These are phyloP conservation scores for Cudoniella acicularis DNA, from an alignment of 495 filamentous ascomycete species.

Conservation along the genomic window DNA sequence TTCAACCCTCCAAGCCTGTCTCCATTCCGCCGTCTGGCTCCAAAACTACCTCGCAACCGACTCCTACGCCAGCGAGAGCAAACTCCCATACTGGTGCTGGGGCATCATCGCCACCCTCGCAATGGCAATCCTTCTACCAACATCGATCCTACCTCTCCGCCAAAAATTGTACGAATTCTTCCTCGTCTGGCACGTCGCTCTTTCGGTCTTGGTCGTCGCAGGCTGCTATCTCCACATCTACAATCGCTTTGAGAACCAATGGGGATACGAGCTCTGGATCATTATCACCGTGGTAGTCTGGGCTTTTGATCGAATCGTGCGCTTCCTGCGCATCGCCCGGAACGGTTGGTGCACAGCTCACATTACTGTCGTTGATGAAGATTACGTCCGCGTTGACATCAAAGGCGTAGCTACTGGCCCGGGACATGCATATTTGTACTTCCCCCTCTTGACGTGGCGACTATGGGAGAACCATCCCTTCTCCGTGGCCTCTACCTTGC, in stretches of 20 bases:
- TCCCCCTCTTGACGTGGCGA: slow-evolving; percentile 35
- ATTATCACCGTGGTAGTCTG: slow-evolving; percentile 35
- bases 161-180: slow-evolving; percentile 28
- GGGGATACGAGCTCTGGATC: slow-evolving; percentile 40
- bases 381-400: slow-evolving; percentile 37
- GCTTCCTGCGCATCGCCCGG: slow-evolving; percentile 29
- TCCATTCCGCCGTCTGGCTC: slow-evolving; percentile 38
- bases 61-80: slow-evolving; percentile 18
- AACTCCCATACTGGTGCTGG: slow-evolving; percentile 34
- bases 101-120: slow-evolving; percentile 30
- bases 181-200: slow-evolving; percentile 23
- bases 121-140: slow-evolving; percentile 22
- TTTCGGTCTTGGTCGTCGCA: slow-evolving; percentile 25
- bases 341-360: slow-evolving; percentile 30
- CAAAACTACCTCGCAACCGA: slow-evolving; percentile 19
- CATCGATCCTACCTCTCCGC: slow-evolving; percentile 17
- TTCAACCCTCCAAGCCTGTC: slow-evolving; percentile 44
- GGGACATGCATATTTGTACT: slow-evolving; percentile 38
- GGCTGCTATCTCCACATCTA: slow-evolving; percentile 35
- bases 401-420: slow-evolving; percentile 20
- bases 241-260: slow-evolving; percentile 26
- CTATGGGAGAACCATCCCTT: slow-evolving; percentile 48
- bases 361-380: slow-evolving; percentile 30
- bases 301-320: slow-evolving; percentile 34
- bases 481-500: slow-evolving; percentile 29